These are phyloP conservation scores for Vaccinium macrocarpon DNA, from an alignment of 148 eudicot genomes.

Conservation along the genomic window DNA sequence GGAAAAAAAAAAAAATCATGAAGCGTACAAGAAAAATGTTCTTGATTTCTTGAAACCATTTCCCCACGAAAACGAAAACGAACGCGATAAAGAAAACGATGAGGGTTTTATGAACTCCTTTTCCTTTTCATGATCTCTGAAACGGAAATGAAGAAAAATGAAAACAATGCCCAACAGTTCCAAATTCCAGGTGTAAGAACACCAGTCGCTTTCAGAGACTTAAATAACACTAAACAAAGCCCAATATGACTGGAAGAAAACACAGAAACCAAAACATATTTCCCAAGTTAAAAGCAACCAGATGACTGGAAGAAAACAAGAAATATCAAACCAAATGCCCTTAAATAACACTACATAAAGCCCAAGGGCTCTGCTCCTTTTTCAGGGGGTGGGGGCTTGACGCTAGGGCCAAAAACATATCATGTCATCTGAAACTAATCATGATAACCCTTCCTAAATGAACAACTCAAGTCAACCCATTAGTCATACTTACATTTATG, in stretches of 20 bases:
- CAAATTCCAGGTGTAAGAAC: too few species aligned
- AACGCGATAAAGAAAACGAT: background rate
- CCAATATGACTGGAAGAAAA: background rate
- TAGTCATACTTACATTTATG: conserved; percentile 1
- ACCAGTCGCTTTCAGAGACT: background rate
- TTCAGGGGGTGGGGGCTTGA: background rate
- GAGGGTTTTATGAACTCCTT: too few species aligned
- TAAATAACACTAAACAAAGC: background rate
- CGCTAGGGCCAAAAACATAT: background rate
- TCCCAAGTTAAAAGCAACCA: background rate
- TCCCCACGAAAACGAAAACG: background rate
- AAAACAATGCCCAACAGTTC: too few species aligned
- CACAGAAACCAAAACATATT: background rate
- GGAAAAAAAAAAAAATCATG: background rate
- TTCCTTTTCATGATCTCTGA: too few species aligned
- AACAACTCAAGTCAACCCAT: background rate
- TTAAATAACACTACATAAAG: background rate
- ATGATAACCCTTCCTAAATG: background rate
- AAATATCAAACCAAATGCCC: background rate
- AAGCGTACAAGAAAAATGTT: background rate
- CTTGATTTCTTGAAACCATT: background rate
- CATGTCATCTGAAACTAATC: background rate
- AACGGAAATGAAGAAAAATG: too few species aligned
- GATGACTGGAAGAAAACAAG: background rate
- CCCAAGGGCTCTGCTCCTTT: background rate